Base-by-base conservation (phyloP, 352 stramenopile genomes). In the Pythium sukuiense region DNA sequence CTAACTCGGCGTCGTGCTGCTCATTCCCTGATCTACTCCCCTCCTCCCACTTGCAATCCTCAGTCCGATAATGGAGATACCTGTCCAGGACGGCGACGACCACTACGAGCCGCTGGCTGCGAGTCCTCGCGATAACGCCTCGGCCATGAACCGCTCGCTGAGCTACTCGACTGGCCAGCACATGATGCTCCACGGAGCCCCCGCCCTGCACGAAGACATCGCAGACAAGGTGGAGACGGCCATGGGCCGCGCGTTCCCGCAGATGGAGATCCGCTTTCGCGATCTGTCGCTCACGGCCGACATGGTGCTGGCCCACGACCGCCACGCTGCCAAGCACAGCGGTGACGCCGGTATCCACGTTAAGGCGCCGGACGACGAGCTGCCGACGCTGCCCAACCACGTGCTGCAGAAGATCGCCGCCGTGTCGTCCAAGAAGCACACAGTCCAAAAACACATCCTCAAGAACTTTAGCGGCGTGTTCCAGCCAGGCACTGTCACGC, bases 241-340 rank as follows among this genome's bases (percentile, higher is more conserved):
- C 7, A 61, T 84, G n/a, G 80, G 80, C 48, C 68, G 70, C 13
- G 66, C 65, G 20, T 78, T 87, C 66, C 81, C 79, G 3, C 78
- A 88, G 55, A 79, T 87, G 65, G 81, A 90, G 57, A 72, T 90
- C 35, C 81, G 76, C 29, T 86, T 88, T 59, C 61, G 67, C 2
- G 45, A 90, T 56, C 43, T 90, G 50, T 79, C 74, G 12, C 54
- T 87, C 35, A 74, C 74, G n/a, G 81, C 79, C 0, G 67, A 89
- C 32, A 54, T 85, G 53, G 65, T 80, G 16, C 58, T 63, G 39
- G 66, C 70, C 14, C 76, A 80, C 26, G 67, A 79, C 49, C 67
- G 41, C 43, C 56, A 65, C 63, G 60, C 29, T 24, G 20, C 20
- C 20, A 24, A 24, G 20, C 20, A 24, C 20, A 24, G 20, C 46